Evolutionary conservation across 2,329 filamentous ascomycete species (phyloP), one percentile per base, ranked within the genome.

Genomic region (Neocucurbitaria cava): DNA sequence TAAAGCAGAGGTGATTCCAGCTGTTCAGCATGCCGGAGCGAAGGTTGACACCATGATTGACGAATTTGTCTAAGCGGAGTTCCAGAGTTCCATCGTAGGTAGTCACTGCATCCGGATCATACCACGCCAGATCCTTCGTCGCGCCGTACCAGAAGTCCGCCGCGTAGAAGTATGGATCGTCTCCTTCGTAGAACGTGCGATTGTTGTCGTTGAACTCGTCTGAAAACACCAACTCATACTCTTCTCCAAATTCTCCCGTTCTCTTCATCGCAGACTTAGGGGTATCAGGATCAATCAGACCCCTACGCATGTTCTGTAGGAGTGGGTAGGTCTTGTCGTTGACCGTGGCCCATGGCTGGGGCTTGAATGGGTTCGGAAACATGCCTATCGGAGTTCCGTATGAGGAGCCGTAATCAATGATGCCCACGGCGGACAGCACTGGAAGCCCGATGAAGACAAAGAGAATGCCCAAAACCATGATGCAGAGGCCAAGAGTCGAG

Each of bases 1-100:
- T 83, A 69, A 84, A 83, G 67, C 82, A 84, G 5, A 83, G 62
- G 33, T 82, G 79, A 54, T 83, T 83, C 81, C 81, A 83, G 44
- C 77, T 80, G 58, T 83, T 80, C 46, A 83, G 58, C 81, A 83
- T 83, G 6, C 80, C 81, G 2, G 80, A 82, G 15, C 79, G 77
- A 46, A 77, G 83, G 38, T 78, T 66, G 10, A 82, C 69, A 20
- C 71, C 72, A 49, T 83, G 80, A 49, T 80, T 82, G 1, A 59
- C 59, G 52, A 81, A 80, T 26, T 73, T 65, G 52, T 83, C 81
- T 31, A 83, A 57, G 36, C 74, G 76, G 10, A 83, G 61, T 55
- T 81, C 76, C 5, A 83, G 67, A 4, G 77, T 78, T 7, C 81
- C 81, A 30, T 77, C 74, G 43, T 69, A 75, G 10, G 82, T 84